Percentiles rank a stretch among this genome's conserved stretches.
Evolutionary conservation across 2,329 filamentous ascomycete genomes (phyloP).

Genomic region (Colletotrichum tofieldiae): DNA sequence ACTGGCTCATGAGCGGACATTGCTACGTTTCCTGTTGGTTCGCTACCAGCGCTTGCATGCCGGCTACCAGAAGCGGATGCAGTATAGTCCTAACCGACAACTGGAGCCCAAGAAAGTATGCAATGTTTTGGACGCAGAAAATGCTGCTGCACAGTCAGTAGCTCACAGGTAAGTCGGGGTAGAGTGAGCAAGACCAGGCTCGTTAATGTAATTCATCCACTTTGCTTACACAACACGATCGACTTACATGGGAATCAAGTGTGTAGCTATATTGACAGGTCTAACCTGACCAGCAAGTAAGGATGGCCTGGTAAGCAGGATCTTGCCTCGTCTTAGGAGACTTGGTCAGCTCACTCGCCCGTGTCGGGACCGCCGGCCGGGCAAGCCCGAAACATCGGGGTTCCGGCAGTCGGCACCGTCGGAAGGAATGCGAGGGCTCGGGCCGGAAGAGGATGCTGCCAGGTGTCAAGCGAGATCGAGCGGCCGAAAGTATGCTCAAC

Average conservation of each 20-base stretch:
- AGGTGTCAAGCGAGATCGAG: constrained; percentile 10
- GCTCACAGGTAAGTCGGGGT: background rate
- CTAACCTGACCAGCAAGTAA: background rate
- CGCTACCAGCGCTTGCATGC: background rate
- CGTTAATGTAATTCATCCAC: too few species aligned
- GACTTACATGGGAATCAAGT: background rate
- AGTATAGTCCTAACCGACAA: background rate
- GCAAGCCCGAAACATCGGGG: background rate
- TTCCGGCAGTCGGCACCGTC: background rate
- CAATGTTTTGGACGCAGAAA: background rate
- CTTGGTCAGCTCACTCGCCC: background rate
- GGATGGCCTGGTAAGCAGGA: background rate
- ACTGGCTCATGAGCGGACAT: too few species aligned
- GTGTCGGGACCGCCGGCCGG: background rate
- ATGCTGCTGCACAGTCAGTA: background rate
- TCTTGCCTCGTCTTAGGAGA: background rate
- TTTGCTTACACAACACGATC: background rate
- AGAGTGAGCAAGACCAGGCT: background rate
- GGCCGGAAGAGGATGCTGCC: constrained; percentile 1
- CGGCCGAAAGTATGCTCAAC: constrained; percentile 32
- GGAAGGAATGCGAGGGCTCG: background rate
- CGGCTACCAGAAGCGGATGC: background rate
- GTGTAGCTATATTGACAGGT: background rate
- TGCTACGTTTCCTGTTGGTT: background rate
- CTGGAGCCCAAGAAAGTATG: background rate